Evolutionary conservation across 2,329 filamentous ascomycete species (phyloP), one percentile per base, ranked within the genome.

Genomic region (Aaosphaeria pasadenensis): DNA sequence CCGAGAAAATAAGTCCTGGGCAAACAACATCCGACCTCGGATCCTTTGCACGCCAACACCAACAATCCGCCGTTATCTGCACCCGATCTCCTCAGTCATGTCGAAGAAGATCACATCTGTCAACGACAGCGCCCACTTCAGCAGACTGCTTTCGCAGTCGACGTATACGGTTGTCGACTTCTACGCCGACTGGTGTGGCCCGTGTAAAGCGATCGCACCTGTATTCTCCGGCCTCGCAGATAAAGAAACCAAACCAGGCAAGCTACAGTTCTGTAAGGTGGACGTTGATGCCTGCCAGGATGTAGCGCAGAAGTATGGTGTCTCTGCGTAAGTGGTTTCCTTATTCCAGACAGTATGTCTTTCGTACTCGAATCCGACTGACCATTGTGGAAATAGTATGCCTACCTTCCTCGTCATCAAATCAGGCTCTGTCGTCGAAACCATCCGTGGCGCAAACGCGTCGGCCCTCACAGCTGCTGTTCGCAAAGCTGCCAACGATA

Each of bases 181-280:
- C 70, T 74, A 71, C 59, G 74, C 74, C 5, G 71, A 71, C 51
- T 80, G 77, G 76, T 79, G 77, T 59, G 77, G 76, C 1, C 77
- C 77, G n/a, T 80, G 77, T 70, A 76, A 76, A 57, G 67, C 71
- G 43, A 76, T 80, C 47, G 70, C 70, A 1, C 77, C 77, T 6
- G 24, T 48, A 7, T 72, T 79, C 59, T 71, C 72, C 44, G 68
- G 76, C 55, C 70, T 79, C 52, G 77, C 76, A 51, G 68, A 73
- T 35, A 67, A 71, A 40, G 75, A 79, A 58, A 51, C 64, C 39
- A 71, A 74, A 44, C 67, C 70, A 1, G 68, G 68, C 7, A 62
- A 60, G 39, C 65, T 79, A 11, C 69, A 70, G 28, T 80, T 81
- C 60, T 67, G 70, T 51, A 78, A 80, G 65, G 72, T 80, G 33